phyloP scores from a whole-genome alignment of 345 rosid genomes.

The Citrus australasica region DNA sequence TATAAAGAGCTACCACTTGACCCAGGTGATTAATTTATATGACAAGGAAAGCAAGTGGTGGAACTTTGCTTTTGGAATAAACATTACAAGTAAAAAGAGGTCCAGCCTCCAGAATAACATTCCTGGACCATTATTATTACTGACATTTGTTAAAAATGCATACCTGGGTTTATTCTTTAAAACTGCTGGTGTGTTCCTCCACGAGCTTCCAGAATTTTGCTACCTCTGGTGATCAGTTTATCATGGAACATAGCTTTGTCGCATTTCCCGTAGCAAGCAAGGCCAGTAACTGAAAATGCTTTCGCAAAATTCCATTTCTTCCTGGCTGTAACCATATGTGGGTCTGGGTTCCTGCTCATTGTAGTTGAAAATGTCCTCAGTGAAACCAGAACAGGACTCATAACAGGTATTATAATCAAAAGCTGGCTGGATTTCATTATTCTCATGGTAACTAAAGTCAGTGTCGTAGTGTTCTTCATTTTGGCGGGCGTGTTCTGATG shows the following conservation, averaged over 20 bases:
- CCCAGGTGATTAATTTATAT: no score
- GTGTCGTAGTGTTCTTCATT: conserved; percentile 13
- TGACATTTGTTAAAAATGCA: neutral
- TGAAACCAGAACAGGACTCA: conserved; percentile 23
- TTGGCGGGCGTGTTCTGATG: conserved; percentile 7
- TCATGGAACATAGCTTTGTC: neutral
- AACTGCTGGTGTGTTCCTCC: no score
- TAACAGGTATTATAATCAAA: conserved; percentile 12
- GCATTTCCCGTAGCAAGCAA: conserved; percentile 25
- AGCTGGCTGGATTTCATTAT: conserved; percentile 12
- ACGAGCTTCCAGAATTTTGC: neutral
- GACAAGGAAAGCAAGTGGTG: neutral
- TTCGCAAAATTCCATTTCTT: conserved; percentile 19
- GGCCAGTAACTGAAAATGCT: conserved; percentile 37
- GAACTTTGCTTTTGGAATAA: neutral
- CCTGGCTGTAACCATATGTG: neutral
- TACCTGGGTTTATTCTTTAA: neutral
- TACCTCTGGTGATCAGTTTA: neutral
- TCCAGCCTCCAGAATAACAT: neutral
- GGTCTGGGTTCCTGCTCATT: conserved; percentile 7
- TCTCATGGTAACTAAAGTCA: conserved; percentile 3
- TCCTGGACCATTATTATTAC: neutral
- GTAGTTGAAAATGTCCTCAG: neutral
- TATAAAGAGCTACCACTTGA: no score
- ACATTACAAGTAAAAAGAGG: neutral